Conservation (phyloP, 2,329 filamentous ascomycete genomes). For the Trichophaea hybrida region DNA sequence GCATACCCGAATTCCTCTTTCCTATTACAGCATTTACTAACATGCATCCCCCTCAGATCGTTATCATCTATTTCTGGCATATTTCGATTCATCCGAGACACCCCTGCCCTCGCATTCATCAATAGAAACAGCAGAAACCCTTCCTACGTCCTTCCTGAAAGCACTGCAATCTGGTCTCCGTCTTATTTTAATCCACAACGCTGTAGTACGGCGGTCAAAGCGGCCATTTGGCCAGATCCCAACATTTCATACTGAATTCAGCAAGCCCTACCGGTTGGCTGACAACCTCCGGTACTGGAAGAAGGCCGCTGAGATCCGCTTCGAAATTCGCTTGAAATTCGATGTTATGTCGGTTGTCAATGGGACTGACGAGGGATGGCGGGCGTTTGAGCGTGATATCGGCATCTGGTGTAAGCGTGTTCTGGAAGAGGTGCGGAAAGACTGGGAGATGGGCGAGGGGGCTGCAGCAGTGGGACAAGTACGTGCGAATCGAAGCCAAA, state of each 20-base stretch:
- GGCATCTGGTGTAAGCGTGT: conserved; percentile 71
- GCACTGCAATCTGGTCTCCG: conserved; percentile 64
- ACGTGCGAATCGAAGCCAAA: conserved; percentile 15
- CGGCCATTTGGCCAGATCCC: conserved; percentile 82
- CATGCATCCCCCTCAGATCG: conserved; percentile 19
- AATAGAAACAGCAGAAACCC: conserved; percentile 29
- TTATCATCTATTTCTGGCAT: conserved; percentile 28
- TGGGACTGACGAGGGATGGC: conserved; percentile 56
- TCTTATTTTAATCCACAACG: conserved; percentile 79
- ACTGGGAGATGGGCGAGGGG: conserved; percentile 39
- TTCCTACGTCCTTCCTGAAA: conserved; percentile 59
- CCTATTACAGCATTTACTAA: conserved; percentile 11
- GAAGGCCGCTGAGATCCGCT: conserved; percentile 87
- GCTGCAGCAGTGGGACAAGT: conserved; percentile 13
- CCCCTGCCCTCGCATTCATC: conserved; percentile 16
- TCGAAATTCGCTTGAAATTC: conserved; percentile 70
- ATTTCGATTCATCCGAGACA: conserved; percentile 24
- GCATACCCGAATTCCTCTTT: conserved; percentile 28
- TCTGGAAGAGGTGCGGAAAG: conserved; percentile 64
- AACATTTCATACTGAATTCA: conserved; percentile 77
- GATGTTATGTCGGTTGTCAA: conserved; percentile 81
- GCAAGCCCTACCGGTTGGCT: conserved; percentile 82
- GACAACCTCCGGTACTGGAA: conserved; percentile 94
- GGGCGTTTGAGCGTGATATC: conserved; percentile 67
- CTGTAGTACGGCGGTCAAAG: conserved; percentile 67